phyloP scores from a whole-genome alignment of 2,329 filamentous ascomycete genomes.

The Aurifilum marmelostoma region DNA sequence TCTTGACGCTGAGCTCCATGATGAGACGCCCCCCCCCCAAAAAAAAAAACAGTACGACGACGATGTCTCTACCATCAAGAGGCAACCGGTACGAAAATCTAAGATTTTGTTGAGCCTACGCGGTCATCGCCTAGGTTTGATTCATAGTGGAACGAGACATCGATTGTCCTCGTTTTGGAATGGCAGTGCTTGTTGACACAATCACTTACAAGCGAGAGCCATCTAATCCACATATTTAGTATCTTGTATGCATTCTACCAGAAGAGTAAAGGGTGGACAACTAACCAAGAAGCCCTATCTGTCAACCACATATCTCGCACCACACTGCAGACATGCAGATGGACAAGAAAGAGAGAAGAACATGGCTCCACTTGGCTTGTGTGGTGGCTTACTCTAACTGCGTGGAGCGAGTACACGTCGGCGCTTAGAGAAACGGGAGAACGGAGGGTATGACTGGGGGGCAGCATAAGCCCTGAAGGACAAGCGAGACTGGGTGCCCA shows the following conservation, averaged over 20 bases:
- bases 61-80: background rate
- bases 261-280: background rate
- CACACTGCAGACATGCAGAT: background rate
- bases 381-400: background rate
- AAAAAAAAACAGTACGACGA: too few relatives aligned
- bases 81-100: background rate
- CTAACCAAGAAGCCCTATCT: background rate
- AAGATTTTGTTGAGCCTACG: background rate
- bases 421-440: constrained; percentile 15
- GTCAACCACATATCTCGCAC: background rate
- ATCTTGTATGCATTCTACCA: background rate
- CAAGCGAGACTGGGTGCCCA: constrained; percentile 16
- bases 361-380: background rate
- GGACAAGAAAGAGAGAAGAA: background rate
- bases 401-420: background rate
- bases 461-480: background rate
- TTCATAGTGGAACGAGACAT: background rate
- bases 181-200: background rate
- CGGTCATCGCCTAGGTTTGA: background rate
- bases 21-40: background rate
- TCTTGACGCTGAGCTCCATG: background rate
- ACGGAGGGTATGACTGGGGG: constrained; percentile 17
- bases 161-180: background rate
- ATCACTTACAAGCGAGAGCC: background rate
- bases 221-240: background rate